Evolutionary conservation across 495 filamentous ascomycete species (phyloP).

Genomic region (Neurospora tetraspora): DNA sequence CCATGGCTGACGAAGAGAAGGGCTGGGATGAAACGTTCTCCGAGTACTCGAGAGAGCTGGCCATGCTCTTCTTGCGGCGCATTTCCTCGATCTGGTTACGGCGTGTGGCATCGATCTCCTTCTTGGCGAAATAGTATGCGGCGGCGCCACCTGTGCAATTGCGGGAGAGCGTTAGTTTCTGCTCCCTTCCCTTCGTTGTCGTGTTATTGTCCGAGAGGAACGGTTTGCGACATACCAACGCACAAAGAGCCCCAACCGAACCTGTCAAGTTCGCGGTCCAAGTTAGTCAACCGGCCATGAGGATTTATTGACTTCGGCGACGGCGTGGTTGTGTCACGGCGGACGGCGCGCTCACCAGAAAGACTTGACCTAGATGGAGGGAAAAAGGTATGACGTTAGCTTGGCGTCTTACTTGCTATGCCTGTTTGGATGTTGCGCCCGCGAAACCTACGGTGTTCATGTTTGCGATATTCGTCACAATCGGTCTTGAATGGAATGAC

Average conservation of each 20-base stretch:
- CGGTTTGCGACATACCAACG: conserved; percentile 44
- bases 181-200: neutral
- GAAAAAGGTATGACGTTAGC: conserved; percentile 13
- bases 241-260: conserved; percentile 80
- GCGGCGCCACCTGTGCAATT: conserved; percentile 55
- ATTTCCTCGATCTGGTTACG: conserved; percentile 58
- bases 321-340: neutral
- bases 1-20: conserved; percentile 29
- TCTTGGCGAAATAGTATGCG: conserved; percentile 95
- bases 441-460: conserved; percentile 20
- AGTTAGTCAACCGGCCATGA: neutral
- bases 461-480: neutral
- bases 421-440: neutral
- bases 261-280: conserved; percentile 32
- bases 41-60: conserved; percentile 49
- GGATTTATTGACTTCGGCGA: neutral
- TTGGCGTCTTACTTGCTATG: neutral
- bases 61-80: conserved; percentile 51
- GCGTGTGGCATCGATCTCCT: conserved; percentile 83
- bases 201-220: neutral
- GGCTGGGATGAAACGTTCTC: conserved; percentile 23
- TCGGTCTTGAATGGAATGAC: neutral
- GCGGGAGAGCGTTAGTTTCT: conserved; percentile 12
- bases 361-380: conserved; percentile 40
- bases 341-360: conserved; percentile 41